Evolutionary conservation across 345 rosid genomes (phyloP).

Genomic region (Dimocarpus longan): DNA sequence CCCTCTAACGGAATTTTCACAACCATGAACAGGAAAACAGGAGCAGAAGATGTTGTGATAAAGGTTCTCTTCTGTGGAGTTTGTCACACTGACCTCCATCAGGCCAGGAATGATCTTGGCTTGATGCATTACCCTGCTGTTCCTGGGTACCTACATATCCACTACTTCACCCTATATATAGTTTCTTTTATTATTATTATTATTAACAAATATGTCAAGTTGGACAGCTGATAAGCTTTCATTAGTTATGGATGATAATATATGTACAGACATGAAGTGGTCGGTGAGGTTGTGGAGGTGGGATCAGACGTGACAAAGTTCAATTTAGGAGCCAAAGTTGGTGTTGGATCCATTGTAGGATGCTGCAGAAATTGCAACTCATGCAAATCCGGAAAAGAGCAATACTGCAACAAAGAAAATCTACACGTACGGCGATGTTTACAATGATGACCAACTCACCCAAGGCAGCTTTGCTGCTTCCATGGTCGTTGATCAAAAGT

Average conservation of each 20-base stretch:
- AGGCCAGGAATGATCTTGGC: constrained; percentile 60
- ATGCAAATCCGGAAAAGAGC: constrained; percentile 58
- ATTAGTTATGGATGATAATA: no score
- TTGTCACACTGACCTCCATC: constrained; percentile 80
- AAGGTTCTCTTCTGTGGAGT: constrained; percentile 68
- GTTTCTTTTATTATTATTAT: background rate
- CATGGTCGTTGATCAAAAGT: constrained; percentile 65
- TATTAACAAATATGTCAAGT: no score
- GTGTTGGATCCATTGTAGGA: constrained; percentile 62
- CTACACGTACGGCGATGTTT: constrained; percentile 54
- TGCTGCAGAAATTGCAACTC: constrained; percentile 53
- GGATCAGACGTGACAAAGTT: constrained; percentile 59
- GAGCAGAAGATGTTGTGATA: constrained; percentile 67
- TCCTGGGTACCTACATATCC: constrained; percentile 54
- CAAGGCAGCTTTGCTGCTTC: constrained; percentile 60
- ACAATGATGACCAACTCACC: constrained; percentile 51
- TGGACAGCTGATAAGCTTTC: no score
- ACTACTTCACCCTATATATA: background rate
- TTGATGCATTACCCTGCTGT: constrained; percentile 74
- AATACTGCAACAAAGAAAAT: constrained; percentile 62
- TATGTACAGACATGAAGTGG: constrained; percentile 65
- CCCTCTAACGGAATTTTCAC: no score
- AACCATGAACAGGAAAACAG: constrained; percentile 51
- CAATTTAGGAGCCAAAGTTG: constrained; percentile 52
- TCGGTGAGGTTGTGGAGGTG: constrained; percentile 74